Evolutionary conservation across 352 stramenopile species (phyloP).

Genomic region (Phytophthora capsici): DNA sequence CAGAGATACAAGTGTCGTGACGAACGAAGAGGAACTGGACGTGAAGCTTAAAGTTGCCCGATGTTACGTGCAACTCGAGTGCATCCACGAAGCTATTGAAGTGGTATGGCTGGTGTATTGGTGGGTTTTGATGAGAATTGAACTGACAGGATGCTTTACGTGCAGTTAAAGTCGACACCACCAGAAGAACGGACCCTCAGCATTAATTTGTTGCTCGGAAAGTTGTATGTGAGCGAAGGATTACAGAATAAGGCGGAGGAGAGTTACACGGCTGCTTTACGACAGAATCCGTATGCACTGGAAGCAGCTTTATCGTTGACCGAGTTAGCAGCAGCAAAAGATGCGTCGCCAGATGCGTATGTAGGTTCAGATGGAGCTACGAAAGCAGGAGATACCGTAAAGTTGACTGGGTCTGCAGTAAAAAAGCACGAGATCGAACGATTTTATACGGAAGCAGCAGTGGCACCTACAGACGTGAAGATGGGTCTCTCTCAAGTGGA

Average conservation of each 20-base stretch:
- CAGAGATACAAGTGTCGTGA: slow-evolving; percentile 27
- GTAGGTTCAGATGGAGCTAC: slow-evolving; percentile 15
- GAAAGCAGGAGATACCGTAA: slow-evolving; percentile 18
- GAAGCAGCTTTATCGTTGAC: slow-evolving; percentile 79
- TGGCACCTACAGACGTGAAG: slow-evolving; percentile 5
- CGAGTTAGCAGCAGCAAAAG: slow-evolving; percentile 56
- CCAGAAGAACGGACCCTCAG: slow-evolving; percentile 45
- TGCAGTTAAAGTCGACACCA: slow-evolving; percentile 62
- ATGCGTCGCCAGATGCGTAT: slow-evolving; percentile 39
- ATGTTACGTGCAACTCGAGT: slow-evolving; percentile 69
- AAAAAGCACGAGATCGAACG: slow-evolving; percentile 55
- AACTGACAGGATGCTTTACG: neutral
- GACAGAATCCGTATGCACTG: slow-evolving; percentile 78
- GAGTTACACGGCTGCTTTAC: slow-evolving; percentile 56
- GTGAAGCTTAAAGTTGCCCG: slow-evolving; percentile 72
- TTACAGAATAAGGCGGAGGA: slow-evolving; percentile 72
- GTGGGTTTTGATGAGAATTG: neutral
- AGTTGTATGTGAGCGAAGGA: slow-evolving; percentile 66
- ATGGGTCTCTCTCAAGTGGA: slow-evolving; percentile 30
- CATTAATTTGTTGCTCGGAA: slow-evolving; percentile 74
- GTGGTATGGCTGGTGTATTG: slow-evolving; percentile 36
- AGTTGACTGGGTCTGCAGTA: neutral
- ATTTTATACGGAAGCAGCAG: slow-evolving; percentile 48
- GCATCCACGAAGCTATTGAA: slow-evolving; percentile 66
- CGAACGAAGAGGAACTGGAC: slow-evolving; percentile 31